Base-by-base conservation (phyloP, 1,284 basidiomycete genomes). In the Trametes versicolor region DNA sequence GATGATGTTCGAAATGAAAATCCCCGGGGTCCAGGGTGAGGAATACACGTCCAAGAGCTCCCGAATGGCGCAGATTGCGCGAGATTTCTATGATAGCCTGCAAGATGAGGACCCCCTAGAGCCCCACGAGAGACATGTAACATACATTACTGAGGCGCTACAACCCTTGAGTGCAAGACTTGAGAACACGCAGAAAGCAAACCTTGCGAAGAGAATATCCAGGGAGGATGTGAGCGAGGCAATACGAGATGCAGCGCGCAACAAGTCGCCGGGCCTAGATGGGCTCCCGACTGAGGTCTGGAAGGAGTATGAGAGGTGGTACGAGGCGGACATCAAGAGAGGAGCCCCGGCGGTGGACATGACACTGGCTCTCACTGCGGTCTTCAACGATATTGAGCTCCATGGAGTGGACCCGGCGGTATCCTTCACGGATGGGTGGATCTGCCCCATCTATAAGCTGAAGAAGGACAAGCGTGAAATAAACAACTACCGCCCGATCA, bases 401-500 rank as follows among this genome's bases (percentile, higher is more conserved):
- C 19, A 41, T 47, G 45, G 45, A 4, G 21, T 23, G 19, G 12
- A 13, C 6, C 2, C 9, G 45, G 8, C 3, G 10, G 9, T n/a
- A 2, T 10, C 9, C 5, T 47, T 47, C 23, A 23, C 45, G 2
- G 45, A 47, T 4, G 45, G 45, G 4, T n/a, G 17, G 45, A 47
- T 47, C 9, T 47, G 45, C 45, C 45, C 45, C 2, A 47, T 47
- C 6, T 47, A 47, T 25, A 41, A 41, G 19, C 39, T 41, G 13
- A 47, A 47, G n/a, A 25, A 25, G 12, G 45, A 47, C 21, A n/a
- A 2, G 7, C 45, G 50, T 0, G 63, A 74, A 1, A 75, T 77
- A 0, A 62, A 58, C 1, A 78, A 78, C 66, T 78, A 79, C 64
- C 51, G 75, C 0, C 78, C 77, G 0, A 77, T 79, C 23, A 76